phyloP scores from a whole-genome alignment of 257 asterid genomes.

The Sherardia arvensis region DNA sequence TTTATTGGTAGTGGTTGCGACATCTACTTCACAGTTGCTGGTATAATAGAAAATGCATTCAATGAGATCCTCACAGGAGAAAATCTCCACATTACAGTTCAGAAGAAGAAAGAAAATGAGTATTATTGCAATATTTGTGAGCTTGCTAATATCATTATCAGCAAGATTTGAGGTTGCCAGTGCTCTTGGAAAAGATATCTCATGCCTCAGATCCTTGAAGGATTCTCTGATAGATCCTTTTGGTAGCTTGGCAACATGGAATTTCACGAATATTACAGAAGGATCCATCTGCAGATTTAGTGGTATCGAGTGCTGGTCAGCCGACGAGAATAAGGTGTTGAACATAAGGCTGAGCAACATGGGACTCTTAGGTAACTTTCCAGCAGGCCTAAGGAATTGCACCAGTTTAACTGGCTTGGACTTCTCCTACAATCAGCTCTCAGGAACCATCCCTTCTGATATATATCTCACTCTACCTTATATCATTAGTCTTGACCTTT shows the following conservation, averaged over 20 bases:
- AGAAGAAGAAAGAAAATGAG: background rate
- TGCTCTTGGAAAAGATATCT: background rate
- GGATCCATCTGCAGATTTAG: conserved; percentile 14
- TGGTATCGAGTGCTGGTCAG: conserved; percentile 20
- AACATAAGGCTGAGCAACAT: background rate
- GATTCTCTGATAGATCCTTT: conserved; percentile 12
- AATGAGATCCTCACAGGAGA: too few species aligned
- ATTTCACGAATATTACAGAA: conserved; percentile 12
- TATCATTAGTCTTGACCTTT: conserved; percentile 16
- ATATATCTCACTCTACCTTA: background rate
- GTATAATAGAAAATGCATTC: too few species aligned
- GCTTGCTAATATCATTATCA: background rate
- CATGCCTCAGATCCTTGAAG: conserved; percentile 1
- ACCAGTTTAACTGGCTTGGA: conserved; percentile 2
- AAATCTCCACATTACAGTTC: too few species aligned
- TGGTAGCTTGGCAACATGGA: conserved; percentile 9
- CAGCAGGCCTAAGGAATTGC: conserved; percentile 3
- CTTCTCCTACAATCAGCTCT: conserved; percentile 16
- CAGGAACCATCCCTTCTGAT: conserved; percentile 18
- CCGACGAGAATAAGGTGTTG: conserved; percentile 13
- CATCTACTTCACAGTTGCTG: background rate
- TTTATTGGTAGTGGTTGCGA: too few species aligned
- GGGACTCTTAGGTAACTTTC: conserved; percentile 21
- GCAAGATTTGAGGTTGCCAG: background rate
- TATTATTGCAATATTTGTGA: background rate